Percentiles rank a stretch among this genome's conserved stretches.
phyloP scores from a whole-genome alignment of 345 rosid species.

The Boechera retrofracta region DNA sequence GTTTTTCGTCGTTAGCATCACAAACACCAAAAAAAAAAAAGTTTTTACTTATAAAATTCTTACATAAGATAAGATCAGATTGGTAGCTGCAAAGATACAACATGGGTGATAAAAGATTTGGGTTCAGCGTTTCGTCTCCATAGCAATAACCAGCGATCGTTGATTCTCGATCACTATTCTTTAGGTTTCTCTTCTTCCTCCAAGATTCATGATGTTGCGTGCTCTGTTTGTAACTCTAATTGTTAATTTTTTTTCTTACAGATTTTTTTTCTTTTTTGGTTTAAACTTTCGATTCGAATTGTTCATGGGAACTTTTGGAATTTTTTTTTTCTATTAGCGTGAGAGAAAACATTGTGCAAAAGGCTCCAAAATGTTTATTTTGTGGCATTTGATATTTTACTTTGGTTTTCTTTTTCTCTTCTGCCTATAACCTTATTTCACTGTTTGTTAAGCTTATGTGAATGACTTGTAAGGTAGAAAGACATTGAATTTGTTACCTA shows the following conservation, averaged over 20 bases:
- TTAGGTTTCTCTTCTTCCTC: conserved; percentile 30
- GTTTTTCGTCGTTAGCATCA: conserved; percentile 32
- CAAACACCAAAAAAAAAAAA: conserved; percentile 8
- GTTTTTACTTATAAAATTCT: conserved; percentile 18
- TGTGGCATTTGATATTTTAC: conserved; percentile 24
- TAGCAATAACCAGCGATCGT: conserved; percentile 44
- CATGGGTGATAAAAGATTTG: conserved; percentile 37
- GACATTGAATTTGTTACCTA: background rate
- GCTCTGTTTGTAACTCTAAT: conserved; percentile 48
- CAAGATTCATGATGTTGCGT: conserved; percentile 44
- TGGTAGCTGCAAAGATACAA: conserved; percentile 47
- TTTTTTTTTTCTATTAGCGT: conserved; percentile 27
- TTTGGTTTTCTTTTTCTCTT: background rate
- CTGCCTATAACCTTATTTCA: background rate
- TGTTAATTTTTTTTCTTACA: conserved; percentile 34
- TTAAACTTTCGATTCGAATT: conserved; percentile 30
- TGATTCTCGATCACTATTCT: conserved; percentile 47
- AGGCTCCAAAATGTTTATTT: conserved; percentile 22
- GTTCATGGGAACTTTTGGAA: conserved; percentile 35
- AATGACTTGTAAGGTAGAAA: background rate
- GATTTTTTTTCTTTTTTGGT: background rate
- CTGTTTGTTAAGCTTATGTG: background rate
- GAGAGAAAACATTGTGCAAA: conserved; percentile 42
- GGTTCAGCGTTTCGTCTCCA: conserved; percentile 38
- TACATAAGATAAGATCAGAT: conserved; percentile 44